phyloP scores from a whole-genome alignment of 768 basidiomycete species.

The Tulasnella sp. region DNA sequence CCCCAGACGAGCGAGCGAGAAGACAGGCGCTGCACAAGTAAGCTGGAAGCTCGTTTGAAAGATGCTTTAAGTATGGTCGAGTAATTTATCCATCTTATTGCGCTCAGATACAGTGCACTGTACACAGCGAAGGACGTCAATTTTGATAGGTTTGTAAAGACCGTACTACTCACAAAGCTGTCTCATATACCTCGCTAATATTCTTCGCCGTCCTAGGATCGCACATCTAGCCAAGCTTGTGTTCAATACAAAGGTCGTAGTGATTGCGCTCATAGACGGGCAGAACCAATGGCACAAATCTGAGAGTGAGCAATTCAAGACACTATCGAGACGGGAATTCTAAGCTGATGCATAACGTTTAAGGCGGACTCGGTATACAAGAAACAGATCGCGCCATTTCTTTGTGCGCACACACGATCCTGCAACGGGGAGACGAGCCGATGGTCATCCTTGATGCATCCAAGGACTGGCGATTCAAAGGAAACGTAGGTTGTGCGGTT shows the following conservation, averaged over 20 bases:
- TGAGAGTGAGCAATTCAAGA: slow-evolving; percentile 44
- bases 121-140: slow-evolving; percentile 77
- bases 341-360: not conserved
- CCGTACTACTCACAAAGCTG: slow-evolving; percentile 28
- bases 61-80: too few species aligned
- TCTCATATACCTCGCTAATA: too few species aligned
- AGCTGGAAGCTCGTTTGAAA: not conserved
- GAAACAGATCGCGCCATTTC: slow-evolving; percentile 47
- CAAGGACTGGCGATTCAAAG: slow-evolving; percentile 79
- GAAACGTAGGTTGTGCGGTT: slow-evolving; percentile 55
- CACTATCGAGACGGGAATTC: not conserved
- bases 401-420: slow-evolving; percentile 74
- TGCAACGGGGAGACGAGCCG: slow-evolving; percentile 77
- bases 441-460: slow-evolving; percentile 70
- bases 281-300: slow-evolving; percentile 90
- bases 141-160: slow-evolving; percentile 45
- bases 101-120: slow-evolving; percentile 78
- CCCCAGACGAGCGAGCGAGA: slow-evolving; percentile 74
- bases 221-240: slow-evolving; percentile 88
- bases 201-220: slow-evolving; percentile 38
- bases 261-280: slow-evolving; percentile 70
- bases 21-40: slow-evolving; percentile 78
- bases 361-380: slow-evolving; percentile 38
- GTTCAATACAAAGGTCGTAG: slow-evolving; percentile 78
- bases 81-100: not conserved